Evolutionary conservation across 805 yeast species (phyloP), one percentile per base, ranked within the genome.

Genomic region (Starmerella kuoi): DNA sequence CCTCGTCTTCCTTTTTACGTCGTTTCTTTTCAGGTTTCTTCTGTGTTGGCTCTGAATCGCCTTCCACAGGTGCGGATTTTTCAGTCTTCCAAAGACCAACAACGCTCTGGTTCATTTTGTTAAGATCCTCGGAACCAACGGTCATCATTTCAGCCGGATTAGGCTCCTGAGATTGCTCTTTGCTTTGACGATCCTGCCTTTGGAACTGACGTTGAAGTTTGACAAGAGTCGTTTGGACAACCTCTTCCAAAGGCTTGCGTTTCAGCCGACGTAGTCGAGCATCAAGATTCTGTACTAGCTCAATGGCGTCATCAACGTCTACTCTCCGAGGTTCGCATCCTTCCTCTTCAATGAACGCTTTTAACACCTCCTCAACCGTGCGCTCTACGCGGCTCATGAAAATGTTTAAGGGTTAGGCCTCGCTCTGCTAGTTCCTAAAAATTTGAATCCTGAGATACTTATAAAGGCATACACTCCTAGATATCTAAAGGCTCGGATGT

Each of bases 21-120:
- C 36, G 33, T 24, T 31, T 37, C 35, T 33, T 36, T 19, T 26
- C 45, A n/a, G 33, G 38, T 25, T 11, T 25, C 9, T 7, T 21
- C 21, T 20, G 31, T 18, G 14, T 30, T 18, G 35, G 33, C 8
- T 34, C 34, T 9, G 32, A 22, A 35, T 38, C 42, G 39, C 37
- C 41, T 11, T 41, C 44, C 26, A 35, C 7, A 19, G 28, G 12
- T 1, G 56, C 54, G 2, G 50, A 22, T 9, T 23, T 25, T 14
- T 24, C 49, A 2, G 56, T 51, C 23, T 56, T 51, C 95, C 96
- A 87, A 37, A 76, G 59, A 17, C 74, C 68, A 0, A 81, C 81
- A 2, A 87, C 79, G 18, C 79, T 73, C 55, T 78, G 83, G 59
- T 88, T 88, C 63, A 85, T 70, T 3, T 71, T 64, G 53, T 87